These are phyloP conservation scores for Bombardia bombarda DNA, from an alignment of 495 filamentous ascomycete genomes.

Conservation along the genomic window DNA sequence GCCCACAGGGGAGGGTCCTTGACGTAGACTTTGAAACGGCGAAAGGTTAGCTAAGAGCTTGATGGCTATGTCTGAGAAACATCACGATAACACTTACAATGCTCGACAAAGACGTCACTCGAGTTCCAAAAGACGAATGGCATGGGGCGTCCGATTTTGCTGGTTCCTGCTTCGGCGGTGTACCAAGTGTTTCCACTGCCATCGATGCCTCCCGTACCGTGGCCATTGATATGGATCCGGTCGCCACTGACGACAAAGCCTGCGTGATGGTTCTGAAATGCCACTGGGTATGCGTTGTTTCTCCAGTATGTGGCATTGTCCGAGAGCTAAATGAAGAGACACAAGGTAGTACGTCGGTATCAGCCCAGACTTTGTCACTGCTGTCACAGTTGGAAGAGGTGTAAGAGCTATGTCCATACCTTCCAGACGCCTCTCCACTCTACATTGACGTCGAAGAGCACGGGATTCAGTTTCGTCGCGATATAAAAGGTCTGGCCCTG, in stretches of 20 bases:
- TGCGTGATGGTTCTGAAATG: conserved; percentile 51
- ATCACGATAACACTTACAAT: conserved; percentile 22
- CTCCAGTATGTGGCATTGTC: conserved; percentile 49
- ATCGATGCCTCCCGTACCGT: conserved; percentile 44
- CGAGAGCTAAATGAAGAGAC: conserved; percentile 24
- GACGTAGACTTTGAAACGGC: conserved; percentile 43
- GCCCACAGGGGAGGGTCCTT: conserved; percentile 47
- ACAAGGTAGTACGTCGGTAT: neutral
- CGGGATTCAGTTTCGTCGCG: conserved; percentile 38
- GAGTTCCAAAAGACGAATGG: conserved; percentile 57
- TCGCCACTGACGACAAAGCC: conserved; percentile 45
- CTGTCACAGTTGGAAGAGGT: neutral
- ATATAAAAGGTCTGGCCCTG: conserved; percentile 45
- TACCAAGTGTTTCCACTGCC: conserved; percentile 46
- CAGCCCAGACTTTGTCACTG: neutral
- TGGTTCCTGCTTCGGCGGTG: conserved; percentile 28
- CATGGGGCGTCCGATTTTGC: conserved; percentile 47
- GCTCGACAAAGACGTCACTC: conserved; percentile 42
- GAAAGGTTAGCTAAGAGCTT: too few species aligned
- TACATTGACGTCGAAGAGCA: conserved; percentile 36
- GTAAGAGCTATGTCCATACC: neutral
- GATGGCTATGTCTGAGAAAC: too few species aligned
- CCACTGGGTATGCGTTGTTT: conserved; percentile 44
- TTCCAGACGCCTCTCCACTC: conserved; percentile 44
- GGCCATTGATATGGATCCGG: conserved; percentile 41